phyloP scores from a whole-genome alignment of 768 basidiomycete species.

The Pholiota molesta region DNA sequence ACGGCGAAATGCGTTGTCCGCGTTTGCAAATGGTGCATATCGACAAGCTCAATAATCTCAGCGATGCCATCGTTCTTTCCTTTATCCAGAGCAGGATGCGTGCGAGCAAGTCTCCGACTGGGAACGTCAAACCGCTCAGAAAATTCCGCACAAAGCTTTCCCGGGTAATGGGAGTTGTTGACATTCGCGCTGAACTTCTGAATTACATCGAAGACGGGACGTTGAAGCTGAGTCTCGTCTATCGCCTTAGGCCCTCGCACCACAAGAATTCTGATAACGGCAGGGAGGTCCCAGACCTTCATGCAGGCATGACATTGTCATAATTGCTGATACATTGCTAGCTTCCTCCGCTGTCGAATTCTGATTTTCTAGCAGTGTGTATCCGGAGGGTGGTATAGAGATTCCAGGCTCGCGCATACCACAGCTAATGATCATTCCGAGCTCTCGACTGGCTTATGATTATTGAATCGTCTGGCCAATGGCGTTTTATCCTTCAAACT shows the following conservation, averaged over 20 bases:
- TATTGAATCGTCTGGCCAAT: too few species aligned
- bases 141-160: background rate
- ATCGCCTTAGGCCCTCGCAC: background rate
- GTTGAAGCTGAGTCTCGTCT: background rate
- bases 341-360: too few species aligned
- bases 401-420: too few species aligned
- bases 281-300: too few species aligned
- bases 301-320: too few species aligned
- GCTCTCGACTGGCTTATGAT: too few species aligned
- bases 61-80: background rate
- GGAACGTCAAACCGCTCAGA: background rate
- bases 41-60: background rate
- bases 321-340: too few species aligned
- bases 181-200: background rate
- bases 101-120: background rate
- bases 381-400: too few species aligned
- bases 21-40: background rate
- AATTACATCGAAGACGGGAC: background rate
- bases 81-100: background rate
- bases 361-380: too few species aligned
- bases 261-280: background rate
- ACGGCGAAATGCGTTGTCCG: background rate
- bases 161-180: background rate
- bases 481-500: too few species aligned
- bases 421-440: too few species aligned